Base-by-base conservation (phyloP, 1,284 basidiomycete species). In the Phylloboletellus chloephorus region DNA sequence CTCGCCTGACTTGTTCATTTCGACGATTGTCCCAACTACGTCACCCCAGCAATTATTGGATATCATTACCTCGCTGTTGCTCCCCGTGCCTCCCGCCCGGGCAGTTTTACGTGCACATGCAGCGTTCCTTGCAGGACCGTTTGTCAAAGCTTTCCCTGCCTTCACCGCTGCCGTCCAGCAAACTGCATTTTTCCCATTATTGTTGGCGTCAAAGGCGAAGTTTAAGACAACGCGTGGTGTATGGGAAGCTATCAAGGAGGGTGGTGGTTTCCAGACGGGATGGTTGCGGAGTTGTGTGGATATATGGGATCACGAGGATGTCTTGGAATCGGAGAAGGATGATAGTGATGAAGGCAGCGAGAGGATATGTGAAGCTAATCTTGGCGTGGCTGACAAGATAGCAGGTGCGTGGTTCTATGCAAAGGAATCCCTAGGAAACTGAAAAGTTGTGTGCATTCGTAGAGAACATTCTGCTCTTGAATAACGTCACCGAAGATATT, bases 141-240 rank as follows among this genome's bases (percentile, higher is more conserved):
- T 85, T 41, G 64, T 59, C 13, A 46, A 56, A 5, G 52, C 55
- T 0, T 50, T 71, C 33, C 54, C 69, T 0, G 60, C 66, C 0
- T 43, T 65, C 0, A 52, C 64, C 9, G 59, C 71, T 19, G 58
- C 69, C 4, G 63, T 84, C 7, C 79, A 89, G 49, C 67, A 79
- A 51, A 60, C 66, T 15, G 58, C 85, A 2, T 61, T 93, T 34
- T 84, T 89, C 56, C 84, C 86, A 0, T 78, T 79, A 51, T 63
- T 94, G 13, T 61, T 94, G 10, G 81, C 78, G 47, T 82, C 82
- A 4, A 87, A 86, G 53, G 65, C 81, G 4, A 73, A 78, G 33
- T 75, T 80, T 47, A 79, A 76, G 51, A 80, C 78, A 0, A 70
- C 76, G 0, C 69, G 73, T 20, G 56, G 71, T 17, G 75, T 80